Evolutionary conservation across 441 rosid species (phyloP), one percentile per base, ranked within the genome.

Genomic region (Gossypium aridum): DNA sequence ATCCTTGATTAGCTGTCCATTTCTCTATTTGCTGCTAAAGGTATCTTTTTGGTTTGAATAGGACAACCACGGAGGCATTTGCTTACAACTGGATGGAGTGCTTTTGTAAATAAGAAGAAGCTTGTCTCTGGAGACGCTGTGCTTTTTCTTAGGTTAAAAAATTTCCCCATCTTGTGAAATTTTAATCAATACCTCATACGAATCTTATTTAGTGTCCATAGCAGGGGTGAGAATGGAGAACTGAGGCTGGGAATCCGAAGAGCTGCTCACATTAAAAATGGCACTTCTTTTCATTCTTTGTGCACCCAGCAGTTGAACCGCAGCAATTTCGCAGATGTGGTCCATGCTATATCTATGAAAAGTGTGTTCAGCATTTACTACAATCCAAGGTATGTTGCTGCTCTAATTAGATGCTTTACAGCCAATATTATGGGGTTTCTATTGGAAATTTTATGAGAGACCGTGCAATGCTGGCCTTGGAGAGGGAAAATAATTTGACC

Each of bases 81-180:
- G 92, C 95, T 95, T 8, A 95, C 99, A 12, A 95, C 98, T 6
- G 99, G 99, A 51, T 95, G 99, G 99, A 95, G 97, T 82, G 94
- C 97, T 16, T 93, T 95, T 80, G 98, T 95, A 8, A 95, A 95
- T 81, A 92, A 85, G 91, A 95, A 95, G 91, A 93, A 93, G 80
- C 97, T 95, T 23, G 91, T 95, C 64, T 93, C 95, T 51, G 99
- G 99, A 76, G 99, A 95, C 85, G 99, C 99, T 53, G 99, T 93
- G 71, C 97, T 95, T 56, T 95, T 95, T 80, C 95, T 93, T 9
- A 93, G 98, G 99, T 93, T 80, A 28, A 3, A 3, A 3, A 31
- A 8, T n/a, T 26, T 23, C 26, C 39, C 55, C 37, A 8, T 7
- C 70, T 4, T 1, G 12, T 19, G 49, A 28, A 51, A 7, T 47